These are phyloP conservation scores for Penicillium sp. DNA, from an alignment of 2,329 filamentous ascomycete species.

Conservation along the genomic window DNA sequence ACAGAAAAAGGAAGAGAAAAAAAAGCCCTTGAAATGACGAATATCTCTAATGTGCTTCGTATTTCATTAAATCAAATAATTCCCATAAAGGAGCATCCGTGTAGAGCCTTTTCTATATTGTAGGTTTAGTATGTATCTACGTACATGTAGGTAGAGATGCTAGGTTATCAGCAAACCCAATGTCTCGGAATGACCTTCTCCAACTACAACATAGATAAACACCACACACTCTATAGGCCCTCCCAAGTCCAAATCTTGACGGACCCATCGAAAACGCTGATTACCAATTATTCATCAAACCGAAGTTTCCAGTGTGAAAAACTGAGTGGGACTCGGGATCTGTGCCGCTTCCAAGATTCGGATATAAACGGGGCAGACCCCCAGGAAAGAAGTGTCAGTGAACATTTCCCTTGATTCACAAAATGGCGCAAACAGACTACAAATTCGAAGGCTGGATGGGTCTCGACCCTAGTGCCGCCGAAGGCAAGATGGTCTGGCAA, in stretches of 20 bases:
- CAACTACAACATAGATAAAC: background rate
- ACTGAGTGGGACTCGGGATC: conserved; percentile 9
- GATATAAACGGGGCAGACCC: conserved; percentile 19
- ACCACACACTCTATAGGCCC: background rate
- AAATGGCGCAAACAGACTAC: conserved; percentile 40
- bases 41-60: too few species aligned
- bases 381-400: background rate
- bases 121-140: background rate
- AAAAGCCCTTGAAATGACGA: background rate
- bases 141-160: background rate
- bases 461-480: conserved; percentile 48
- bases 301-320: conserved; percentile 13
- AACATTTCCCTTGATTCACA: background rate
- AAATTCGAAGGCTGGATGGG: conserved; percentile 61
- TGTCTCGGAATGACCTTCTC: background rate
- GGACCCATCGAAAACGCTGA: conserved; percentile 1
- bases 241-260: background rate
- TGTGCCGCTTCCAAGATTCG: conserved; percentile 2
- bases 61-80: too few species aligned
- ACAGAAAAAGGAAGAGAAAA: background rate
- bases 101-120: background rate
- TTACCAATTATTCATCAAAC: conserved; percentile 19
- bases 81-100: background rate
- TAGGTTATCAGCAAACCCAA: background rate
- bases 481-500: conserved; percentile 58